Base-by-base conservation (phyloP, 352 stramenopile species). In the Pythium phragmitis region DNA sequence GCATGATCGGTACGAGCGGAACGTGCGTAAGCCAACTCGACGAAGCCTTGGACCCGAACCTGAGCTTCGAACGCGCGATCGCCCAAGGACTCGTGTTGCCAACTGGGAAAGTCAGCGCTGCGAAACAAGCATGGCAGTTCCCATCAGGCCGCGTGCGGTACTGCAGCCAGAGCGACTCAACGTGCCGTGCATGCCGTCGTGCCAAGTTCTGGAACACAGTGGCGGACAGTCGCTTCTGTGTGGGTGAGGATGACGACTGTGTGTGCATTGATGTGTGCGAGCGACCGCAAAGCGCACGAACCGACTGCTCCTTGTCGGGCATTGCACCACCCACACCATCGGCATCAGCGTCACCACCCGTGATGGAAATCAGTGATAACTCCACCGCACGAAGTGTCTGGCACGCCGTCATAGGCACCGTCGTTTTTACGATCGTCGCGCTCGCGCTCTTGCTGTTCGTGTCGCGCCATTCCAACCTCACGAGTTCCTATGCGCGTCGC, bases 191-290 rank as follows among this genome's bases (percentile, higher is more conserved):
- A 1, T 57, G 57, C 17, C 11, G 17, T 4, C 23, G 23, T 19
- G 26, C 23, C 34, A 64, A 64, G 23, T 64, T 64, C 49, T 64
- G 57, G 57, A 47, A 47, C 16, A 3, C 34, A 14, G 23, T 50
- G 8, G 33, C 57, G 4, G 57, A 64, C 39, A 50, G 46, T n/a
- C 59, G 50, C 26, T 65, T 59, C 50, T 65, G 59, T 53, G 9
- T 65, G 2, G 59, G 59, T 2, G 37, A 50, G 0, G 47, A 58
- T 21, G 49, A 39, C 26, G 14, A 7, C 4, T 65, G 59, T 26
- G 58, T 65, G 6, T 65, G 58, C 17, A 33, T 65, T 1, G 58
- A 65, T 33, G 34, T 51, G 23, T 65, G 58, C 17, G 58, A 65
- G 39, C 46, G 47, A 7, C 58, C 26, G 8, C 42, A 7, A 5